Evolutionary conservation across 23 red algal species (phyloP).

Genomic region (Cyanidiococcus yangmingshanensis): DNA sequence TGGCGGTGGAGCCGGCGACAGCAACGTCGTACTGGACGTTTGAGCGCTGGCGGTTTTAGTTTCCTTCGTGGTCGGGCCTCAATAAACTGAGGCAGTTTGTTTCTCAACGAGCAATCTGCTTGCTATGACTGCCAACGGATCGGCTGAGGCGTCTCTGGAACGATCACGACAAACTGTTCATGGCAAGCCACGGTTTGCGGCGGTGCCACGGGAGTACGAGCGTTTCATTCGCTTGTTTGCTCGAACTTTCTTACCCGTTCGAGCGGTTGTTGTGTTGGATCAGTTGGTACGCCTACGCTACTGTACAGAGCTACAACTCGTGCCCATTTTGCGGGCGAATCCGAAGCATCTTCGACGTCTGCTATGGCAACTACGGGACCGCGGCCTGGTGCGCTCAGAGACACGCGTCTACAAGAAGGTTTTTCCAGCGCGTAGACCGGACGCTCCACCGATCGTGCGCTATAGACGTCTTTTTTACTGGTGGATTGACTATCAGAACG

Average conservation of each 20-base stretch:
- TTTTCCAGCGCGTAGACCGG: not conserved
- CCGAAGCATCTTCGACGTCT: not conserved
- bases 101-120: too few relatives aligned
- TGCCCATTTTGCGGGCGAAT: not conserved
- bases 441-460: not conserved
- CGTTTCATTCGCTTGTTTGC: not conserved
- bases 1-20: too few relatives aligned
- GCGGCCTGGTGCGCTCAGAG: slow-evolving; percentile 15
- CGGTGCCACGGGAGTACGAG: slow-evolving; percentile 20
- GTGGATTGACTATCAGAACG: not conserved
- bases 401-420: not conserved
- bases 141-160: not conserved
- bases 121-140: not conserved
- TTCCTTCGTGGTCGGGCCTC: too few relatives aligned
- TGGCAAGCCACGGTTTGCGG: not conserved
- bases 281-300: not conserved
- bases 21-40: too few relatives aligned
- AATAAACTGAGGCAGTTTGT: too few relatives aligned
- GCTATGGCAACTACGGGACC: slow-evolving; percentile 13
- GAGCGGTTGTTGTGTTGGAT: slow-evolving; percentile 4
- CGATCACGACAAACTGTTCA: not conserved
- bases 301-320: not conserved
- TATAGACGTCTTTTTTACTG: slow-evolving; percentile 2
- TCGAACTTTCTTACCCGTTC: not conserved
- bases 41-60: too few relatives aligned